Evolutionary conservation across 192 early-diverging fungal species (phyloP), one percentile per base, ranked within the genome.

Genomic region (Coemansia biformis): DNA sequence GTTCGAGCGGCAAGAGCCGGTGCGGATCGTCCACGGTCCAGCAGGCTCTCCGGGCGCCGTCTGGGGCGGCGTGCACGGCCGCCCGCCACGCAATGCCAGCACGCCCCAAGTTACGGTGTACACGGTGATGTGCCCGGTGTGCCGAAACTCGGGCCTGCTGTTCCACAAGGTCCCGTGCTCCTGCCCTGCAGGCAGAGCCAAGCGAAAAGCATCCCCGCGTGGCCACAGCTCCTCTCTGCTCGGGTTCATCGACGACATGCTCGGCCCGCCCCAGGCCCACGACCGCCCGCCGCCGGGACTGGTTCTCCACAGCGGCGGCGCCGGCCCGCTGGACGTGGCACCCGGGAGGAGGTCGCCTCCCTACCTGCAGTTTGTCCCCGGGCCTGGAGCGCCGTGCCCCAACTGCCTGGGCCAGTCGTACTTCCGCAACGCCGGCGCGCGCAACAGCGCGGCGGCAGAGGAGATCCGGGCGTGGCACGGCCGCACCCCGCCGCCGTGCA

Each of bases 391-490:
- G n/a, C 50, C 51, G n/a, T 66, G 63, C 9, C 63, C 63, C 1
- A 58, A 53, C 39, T 66, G 63, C 40, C 21, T 48, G n/a, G 63
- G 63, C 5, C 49, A 52, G 46, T 58, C 63, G 19, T 66, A 66
- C 46, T 66, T 66, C 15, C 63, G 63, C 18, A 59, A 49, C 11
- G 16, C 46, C 7, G 46, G 39, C 14, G 54, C 30, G 31, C 53
- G 35, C 4, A 36, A 26, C 18, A 31, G 30, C 11, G 35, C 56
- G 1, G 51, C 45, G 1, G 39, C 30, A 2, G 39, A 39, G 19
- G 63, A 66, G 32, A 43, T 66, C 22, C 50, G 51, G n/a, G 39
- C 42, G 29, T 28, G 50, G 32, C 52, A 45, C 13, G 51, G 54
- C 8, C 48, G 45, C 5, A 48, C 47, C 0, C 63, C 63, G 18